Evolutionary conservation across 106 monocot genomes (phyloP).

Genomic region (Platanthera zijinensis): DNA sequence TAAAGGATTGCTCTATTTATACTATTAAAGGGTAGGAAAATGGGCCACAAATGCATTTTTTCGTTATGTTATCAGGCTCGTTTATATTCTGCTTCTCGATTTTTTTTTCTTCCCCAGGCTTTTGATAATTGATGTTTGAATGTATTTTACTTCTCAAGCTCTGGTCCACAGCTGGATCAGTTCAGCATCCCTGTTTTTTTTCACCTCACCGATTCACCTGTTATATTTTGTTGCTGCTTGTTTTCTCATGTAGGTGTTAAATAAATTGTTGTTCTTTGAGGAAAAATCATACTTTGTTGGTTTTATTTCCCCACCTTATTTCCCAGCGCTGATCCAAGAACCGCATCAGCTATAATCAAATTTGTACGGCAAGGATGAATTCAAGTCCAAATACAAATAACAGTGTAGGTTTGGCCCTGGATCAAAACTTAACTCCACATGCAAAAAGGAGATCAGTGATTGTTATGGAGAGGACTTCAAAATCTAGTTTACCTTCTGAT

Average conservation of each 20-base stretch:
- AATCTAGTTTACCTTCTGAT: slow-evolving; percentile 13
- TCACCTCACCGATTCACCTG: too few species aligned
- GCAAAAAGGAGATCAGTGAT: slow-evolving; percentile 36
- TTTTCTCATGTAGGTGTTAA: neutral
- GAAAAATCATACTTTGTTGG: neutral
- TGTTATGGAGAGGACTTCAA: slow-evolving; percentile 29
- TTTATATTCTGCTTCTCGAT: too few species aligned
- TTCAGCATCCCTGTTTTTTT: too few species aligned
- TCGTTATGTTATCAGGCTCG: too few species aligned
- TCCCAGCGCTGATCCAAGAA: too few species aligned
- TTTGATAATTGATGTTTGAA: too few species aligned
- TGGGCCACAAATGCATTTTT: too few species aligned
- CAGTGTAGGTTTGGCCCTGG: slow-evolving; percentile 22
- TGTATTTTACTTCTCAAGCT: too few species aligned
- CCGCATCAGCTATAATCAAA: neutral
- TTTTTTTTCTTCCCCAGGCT: too few species aligned
- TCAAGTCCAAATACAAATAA: slow-evolving; percentile 12
- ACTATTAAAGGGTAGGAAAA: too few species aligned
- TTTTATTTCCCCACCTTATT: neutral
- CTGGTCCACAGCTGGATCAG: too few species aligned
- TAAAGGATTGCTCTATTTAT: too few species aligned
- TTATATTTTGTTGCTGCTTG: neutral
- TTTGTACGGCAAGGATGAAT: slow-evolving; percentile 7
- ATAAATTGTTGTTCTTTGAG: neutral
- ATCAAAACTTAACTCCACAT: slow-evolving; percentile 26